phyloP scores from a whole-genome alignment of 352 stramenopile genomes.

The Albugo candida region DNA sequence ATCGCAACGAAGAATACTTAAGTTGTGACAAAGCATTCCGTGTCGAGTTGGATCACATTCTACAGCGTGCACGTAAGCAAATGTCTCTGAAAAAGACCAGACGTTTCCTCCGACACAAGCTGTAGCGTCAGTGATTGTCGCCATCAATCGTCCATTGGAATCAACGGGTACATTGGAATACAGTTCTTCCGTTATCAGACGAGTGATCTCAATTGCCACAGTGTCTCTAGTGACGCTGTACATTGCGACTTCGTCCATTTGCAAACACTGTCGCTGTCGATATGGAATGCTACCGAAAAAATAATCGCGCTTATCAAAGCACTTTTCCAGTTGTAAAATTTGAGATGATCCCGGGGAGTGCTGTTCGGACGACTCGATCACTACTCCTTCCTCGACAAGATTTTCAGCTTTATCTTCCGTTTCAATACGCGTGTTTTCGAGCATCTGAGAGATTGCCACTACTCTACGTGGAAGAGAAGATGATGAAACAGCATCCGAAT shows the following conservation, averaged over 20 bases:
- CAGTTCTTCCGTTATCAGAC: conserved; percentile 4
- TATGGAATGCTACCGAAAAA: conserved; percentile 62
- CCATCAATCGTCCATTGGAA: conserved; percentile 7
- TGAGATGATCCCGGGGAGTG: no score
- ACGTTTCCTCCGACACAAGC: conserved; percentile 65
- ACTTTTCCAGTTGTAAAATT: conserved; percentile 13
- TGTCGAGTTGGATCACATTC: conserved; percentile 40
- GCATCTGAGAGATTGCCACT: no score
- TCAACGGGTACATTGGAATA: no score
- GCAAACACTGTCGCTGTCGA: conserved; percentile 35
- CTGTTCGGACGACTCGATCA: no score
- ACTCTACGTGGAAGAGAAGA: no score
- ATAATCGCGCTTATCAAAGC: conserved; percentile 67
- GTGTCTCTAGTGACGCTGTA: conserved; percentile 43
- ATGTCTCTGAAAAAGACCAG: conserved; percentile 61
- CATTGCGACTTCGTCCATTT: conserved; percentile 56
- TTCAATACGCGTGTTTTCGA: no score
- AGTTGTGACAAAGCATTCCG: conserved; percentile 57
- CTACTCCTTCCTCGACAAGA: no score
- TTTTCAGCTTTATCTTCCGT: no score
- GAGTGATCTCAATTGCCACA: conserved; percentile 2
- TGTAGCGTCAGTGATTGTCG: conserved; percentile 56
- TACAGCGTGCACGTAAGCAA: conserved; percentile 51
- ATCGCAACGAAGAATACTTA: conserved; percentile 28
- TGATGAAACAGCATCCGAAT: no score